Percentiles rank a stretch among this genome's conserved stretches.
These are phyloP conservation scores for Geotrichum macrosporum DNA, from an alignment of 1,139 yeast species.

Conservation along the genomic window DNA sequence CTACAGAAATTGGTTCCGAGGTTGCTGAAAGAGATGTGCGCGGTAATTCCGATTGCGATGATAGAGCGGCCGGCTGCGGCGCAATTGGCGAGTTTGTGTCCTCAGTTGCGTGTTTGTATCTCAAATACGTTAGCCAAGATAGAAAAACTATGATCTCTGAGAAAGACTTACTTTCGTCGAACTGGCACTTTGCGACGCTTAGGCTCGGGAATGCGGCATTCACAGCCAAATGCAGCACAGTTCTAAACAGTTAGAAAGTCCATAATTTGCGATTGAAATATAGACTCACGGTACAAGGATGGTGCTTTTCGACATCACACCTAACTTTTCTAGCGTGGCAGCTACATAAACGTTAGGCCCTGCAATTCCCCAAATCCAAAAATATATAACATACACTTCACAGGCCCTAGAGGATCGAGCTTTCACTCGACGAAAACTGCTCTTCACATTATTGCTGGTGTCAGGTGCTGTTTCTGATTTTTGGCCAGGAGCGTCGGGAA, in stretches of 20 bases:
- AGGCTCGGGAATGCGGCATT: slow-evolving; percentile 58
- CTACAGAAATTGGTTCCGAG: background rate
- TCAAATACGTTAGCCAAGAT: background rate
- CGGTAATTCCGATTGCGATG: background rate
- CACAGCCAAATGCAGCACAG: slow-evolving; percentile 72
- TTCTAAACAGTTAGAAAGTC: slow-evolving; percentile 37
- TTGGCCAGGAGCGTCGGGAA: too few relatives aligned
- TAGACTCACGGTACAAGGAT: slow-evolving; percentile 55
- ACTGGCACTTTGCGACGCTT: slow-evolving; percentile 29
- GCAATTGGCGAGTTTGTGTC: background rate
- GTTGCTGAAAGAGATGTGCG: background rate
- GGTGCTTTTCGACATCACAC: slow-evolving; percentile 63
- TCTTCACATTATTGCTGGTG: slow-evolving; percentile 21
- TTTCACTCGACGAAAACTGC: slow-evolving; percentile 34
- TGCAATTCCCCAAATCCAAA: too few relatives aligned
- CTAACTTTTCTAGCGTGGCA: slow-evolving; percentile 73
- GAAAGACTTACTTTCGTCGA: slow-evolving; percentile 34
- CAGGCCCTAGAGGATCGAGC: slow-evolving; percentile 36
- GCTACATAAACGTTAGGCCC: slow-evolving; percentile 13
- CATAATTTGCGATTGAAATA: too few relatives aligned
- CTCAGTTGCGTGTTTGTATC: slow-evolving; percentile 6
- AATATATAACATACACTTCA: slow-evolving; percentile 31
- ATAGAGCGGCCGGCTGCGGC: background rate
- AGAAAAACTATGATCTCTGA: background rate
- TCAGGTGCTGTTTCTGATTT: too few relatives aligned